Percentiles rank a stretch among this genome's conserved stretches.
These are phyloP conservation scores for Hyphopichia pseudoburtonii DNA, from an alignment of 1,139 yeast species.

Conservation along the genomic window DNA sequence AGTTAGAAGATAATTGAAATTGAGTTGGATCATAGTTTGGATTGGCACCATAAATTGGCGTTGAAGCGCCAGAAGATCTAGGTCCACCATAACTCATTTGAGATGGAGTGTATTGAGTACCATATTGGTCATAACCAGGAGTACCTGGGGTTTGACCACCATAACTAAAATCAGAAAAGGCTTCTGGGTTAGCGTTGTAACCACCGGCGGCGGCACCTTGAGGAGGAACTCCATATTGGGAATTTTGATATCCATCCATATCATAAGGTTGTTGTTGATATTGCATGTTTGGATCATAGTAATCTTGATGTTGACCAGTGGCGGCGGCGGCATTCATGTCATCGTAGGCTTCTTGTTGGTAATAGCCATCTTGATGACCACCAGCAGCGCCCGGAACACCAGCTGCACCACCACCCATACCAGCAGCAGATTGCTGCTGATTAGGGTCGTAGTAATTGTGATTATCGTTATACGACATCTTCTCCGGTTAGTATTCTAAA, in stretches of 20 bases:
- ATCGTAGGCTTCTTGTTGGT: slow-evolving; percentile 48
- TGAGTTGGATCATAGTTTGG: slow-evolving; percentile 64
- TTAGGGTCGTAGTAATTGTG: slow-evolving; percentile 50
- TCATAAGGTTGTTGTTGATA: slow-evolving; percentile 54
- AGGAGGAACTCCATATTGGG: slow-evolving; percentile 30
- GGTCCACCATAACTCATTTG: slow-evolving; percentile 84
- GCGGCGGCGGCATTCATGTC: slow-evolving; percentile 20
- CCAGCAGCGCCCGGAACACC: background rate
- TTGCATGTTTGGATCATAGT: slow-evolving; percentile 51
- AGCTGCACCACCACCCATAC: slow-evolving; percentile 19
- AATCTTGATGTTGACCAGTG: slow-evolving; percentile 26
- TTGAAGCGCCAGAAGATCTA: slow-evolving; percentile 90
- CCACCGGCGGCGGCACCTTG: slow-evolving; percentile 45
- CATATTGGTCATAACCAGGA: slow-evolving; percentile 72
- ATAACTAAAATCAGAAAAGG: slow-evolving; percentile 74
- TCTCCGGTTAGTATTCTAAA: slow-evolving; percentile 25
- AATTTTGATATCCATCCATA: slow-evolving; percentile 48
- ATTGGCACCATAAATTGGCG: slow-evolving; percentile 85
- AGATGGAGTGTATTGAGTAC: slow-evolving; percentile 78
- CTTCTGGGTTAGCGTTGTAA: slow-evolving; percentile 65
- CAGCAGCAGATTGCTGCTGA: slow-evolving; percentile 23
- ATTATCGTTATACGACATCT: slow-evolving; percentile 56
- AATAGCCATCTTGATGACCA: slow-evolving; percentile 41
- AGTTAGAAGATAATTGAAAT: slow-evolving; percentile 57
- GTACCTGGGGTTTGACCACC: slow-evolving; percentile 72